Base-by-base conservation (phyloP, 768 basidiomycete species). In the Leccinum disarticulatum region DNA sequence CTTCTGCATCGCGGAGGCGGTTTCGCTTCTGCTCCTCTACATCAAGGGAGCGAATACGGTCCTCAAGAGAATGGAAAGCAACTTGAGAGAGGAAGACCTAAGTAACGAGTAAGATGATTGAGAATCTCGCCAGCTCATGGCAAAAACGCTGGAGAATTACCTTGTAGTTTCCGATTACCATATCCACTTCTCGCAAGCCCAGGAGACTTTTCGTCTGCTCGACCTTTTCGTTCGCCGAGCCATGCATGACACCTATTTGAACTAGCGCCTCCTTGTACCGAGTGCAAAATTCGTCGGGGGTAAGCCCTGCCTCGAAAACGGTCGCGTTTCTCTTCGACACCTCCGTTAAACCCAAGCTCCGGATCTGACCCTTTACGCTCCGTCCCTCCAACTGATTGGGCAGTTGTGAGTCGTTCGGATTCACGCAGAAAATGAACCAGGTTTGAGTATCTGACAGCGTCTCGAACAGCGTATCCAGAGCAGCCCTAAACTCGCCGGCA, bases 361-460 rank as follows among this genome's bases (percentile, higher is more conserved):
- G 82, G 38, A 98, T 88, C 75, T 98, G 96, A 0, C 91, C 91
- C 73, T 95, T 96, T 52, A 98, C 89, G 43, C 89, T 87, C 49
- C 95, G 81, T 11, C 92, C 91, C 77, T 98, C 96, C 55, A 98
- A 78, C 71, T 98, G 95, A 70, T 94, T 93, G 41, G 95, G 94
- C 22, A 98, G 76, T 69, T 96, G 95, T 27, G 93, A 88, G 76
- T 98, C 95, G 69, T 98, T 99, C 4, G 95, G 94, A 71, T 91
- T 94, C 66, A 98, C 75, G 68, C 94, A 97, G 74, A 96, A 93
- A 15, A 97, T 81, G 66, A 87, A 90, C 95, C 95, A 98, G 2
- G 85, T 77, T 75, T 95, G 90, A 15, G 93, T 90, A 66, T 97
- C 95, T 55, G 90, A 87, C 27, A 98, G 78, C 1, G 93, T 94